A percentile compares a stretch with the other conserved stretches of the same genome.
These are phyloP conservation scores for Emergomyces africanus DNA, from an alignment of 2,329 filamentous ascomycete species.

Conservation along the genomic window DNA sequence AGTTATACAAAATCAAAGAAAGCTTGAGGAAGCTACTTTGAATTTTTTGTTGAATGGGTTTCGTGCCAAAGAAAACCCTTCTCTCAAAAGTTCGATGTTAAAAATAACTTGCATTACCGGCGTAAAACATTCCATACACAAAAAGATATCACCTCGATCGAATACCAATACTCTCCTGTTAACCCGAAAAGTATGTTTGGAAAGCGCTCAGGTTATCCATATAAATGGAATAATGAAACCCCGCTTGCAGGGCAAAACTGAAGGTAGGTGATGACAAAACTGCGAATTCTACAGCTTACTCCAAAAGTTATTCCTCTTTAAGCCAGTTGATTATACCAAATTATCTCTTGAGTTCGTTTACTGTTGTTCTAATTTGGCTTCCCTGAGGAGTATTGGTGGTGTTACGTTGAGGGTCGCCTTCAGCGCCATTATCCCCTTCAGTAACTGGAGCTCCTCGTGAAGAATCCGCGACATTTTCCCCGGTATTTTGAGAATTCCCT, in stretches of 20 bases:
- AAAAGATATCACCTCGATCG: background rate
- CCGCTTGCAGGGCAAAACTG: background rate
- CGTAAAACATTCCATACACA: background rate
- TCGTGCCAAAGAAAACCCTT: too few relatives aligned
- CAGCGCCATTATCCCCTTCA: background rate
- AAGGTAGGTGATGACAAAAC: background rate
- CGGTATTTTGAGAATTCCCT: background rate
- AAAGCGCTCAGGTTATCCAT: background rate
- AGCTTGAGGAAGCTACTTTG: too few relatives aligned
- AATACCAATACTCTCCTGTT: too few relatives aligned
- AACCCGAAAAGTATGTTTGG: too few relatives aligned
- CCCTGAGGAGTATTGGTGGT: background rate
- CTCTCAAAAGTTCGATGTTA: too few relatives aligned
- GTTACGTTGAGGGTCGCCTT: background rate
- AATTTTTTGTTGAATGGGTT: too few relatives aligned
- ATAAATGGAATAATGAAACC: background rate
- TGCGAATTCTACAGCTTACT: background rate
- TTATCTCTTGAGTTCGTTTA: background rate
- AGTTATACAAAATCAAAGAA: too few relatives aligned
- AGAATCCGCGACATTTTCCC: background rate
- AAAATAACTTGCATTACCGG: too few relatives aligned
- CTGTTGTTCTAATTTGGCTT: background rate
- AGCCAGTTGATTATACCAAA: background rate
- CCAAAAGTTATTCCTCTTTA: too few relatives aligned
- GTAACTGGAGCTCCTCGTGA: background rate